Conservation (phyloP, 768 basidiomycete genomes). For the Lentinus tigrinus region DNA sequence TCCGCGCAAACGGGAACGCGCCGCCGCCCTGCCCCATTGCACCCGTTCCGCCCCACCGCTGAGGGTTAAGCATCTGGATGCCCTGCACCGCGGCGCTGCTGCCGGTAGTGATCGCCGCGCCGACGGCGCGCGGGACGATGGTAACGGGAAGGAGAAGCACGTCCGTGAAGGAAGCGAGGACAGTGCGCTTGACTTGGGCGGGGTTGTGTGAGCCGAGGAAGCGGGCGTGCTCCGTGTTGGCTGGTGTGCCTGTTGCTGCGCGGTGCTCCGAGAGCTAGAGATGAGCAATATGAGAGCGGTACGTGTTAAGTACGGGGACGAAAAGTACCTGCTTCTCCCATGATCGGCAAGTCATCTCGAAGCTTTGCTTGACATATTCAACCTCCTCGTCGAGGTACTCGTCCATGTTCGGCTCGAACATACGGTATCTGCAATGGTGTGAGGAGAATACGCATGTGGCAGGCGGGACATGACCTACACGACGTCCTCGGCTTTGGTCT, state of each 20-base stretch:
- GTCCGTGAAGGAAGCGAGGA: conserved; percentile 88
- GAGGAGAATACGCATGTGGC: neutral
- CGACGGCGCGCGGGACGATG: conserved; percentile 79
- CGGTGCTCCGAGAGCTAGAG: conserved; percentile 24
- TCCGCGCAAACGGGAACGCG: conserved; percentile 11
- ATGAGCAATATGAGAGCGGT: neutral
- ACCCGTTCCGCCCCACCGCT: conserved; percentile 67
- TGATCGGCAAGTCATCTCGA: conserved; percentile 71
- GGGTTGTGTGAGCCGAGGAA: conserved; percentile 88
- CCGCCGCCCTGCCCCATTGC: conserved; percentile 6
- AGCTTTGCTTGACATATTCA: conserved; percentile 70
- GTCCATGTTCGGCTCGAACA: conserved; percentile 97
- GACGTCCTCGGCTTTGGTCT: conserved; percentile 73
- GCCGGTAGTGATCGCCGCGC: conserved; percentile 64
- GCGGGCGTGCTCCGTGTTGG: conserved; percentile 38
- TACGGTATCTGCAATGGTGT: conserved; percentile 63
- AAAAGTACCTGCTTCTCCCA: conserved; percentile 75
- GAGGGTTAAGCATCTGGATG: conserved; percentile 87
- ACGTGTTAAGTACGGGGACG: neutral
- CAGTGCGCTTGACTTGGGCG: conserved; percentile 87
- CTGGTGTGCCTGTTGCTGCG: conserved; percentile 7
- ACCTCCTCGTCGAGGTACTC: conserved; percentile 96
- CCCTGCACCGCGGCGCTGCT: conserved; percentile 79
- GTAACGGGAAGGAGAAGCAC: conserved; percentile 91
- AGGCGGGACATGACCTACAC: conserved; percentile 50